These are phyloP conservation scores for Yarrowia divulgata DNA, from an alignment of 805 yeast species.

Conservation along the genomic window DNA sequence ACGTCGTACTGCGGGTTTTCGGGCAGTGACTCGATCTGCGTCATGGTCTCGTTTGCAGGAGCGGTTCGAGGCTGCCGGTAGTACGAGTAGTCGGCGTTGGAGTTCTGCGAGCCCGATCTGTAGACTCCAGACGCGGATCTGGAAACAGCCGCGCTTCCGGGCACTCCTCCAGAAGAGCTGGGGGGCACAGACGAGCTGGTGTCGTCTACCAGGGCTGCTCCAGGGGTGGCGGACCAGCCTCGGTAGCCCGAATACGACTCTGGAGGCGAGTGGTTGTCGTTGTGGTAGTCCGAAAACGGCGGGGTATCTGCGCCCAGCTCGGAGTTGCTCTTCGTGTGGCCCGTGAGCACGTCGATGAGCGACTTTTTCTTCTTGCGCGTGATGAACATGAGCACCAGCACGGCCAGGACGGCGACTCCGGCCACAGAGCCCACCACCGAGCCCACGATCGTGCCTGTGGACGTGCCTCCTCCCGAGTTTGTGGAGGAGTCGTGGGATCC, in stretches of 20 bases:
- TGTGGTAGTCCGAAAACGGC: constrained; percentile 36
- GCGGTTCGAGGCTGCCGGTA: constrained; percentile 18
- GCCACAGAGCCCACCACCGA: constrained; percentile 47
- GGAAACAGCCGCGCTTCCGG: not conserved
- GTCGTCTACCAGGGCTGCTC: constrained; percentile 20
- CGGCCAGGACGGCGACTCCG: constrained; percentile 44
- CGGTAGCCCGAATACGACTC: constrained; percentile 31
- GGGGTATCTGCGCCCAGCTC: constrained; percentile 37
- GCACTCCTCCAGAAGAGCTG: constrained; percentile 7
- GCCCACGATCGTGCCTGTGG: constrained; percentile 45
- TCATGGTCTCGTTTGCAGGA: constrained; percentile 10
- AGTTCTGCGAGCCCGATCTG: constrained; percentile 14
- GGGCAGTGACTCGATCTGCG: constrained; percentile 14
- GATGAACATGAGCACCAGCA: constrained; percentile 41
- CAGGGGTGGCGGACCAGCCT: constrained; percentile 36
- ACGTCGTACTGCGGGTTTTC: constrained; percentile 32
- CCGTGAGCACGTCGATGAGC: constrained; percentile 33
- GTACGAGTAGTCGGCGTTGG: constrained; percentile 21
- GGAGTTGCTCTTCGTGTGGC: constrained; percentile 11
- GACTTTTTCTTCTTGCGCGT: constrained; percentile 37
- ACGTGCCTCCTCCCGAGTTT: constrained; percentile 32
- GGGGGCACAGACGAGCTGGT: constrained; percentile 3
- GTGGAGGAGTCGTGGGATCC: constrained; percentile 6
- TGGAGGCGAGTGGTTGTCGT: constrained; percentile 25
- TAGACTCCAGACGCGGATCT: constrained; percentile 28